Conservation (phyloP, 306 rosid genomes). For the Casuarina equisetifolia region DNA sequence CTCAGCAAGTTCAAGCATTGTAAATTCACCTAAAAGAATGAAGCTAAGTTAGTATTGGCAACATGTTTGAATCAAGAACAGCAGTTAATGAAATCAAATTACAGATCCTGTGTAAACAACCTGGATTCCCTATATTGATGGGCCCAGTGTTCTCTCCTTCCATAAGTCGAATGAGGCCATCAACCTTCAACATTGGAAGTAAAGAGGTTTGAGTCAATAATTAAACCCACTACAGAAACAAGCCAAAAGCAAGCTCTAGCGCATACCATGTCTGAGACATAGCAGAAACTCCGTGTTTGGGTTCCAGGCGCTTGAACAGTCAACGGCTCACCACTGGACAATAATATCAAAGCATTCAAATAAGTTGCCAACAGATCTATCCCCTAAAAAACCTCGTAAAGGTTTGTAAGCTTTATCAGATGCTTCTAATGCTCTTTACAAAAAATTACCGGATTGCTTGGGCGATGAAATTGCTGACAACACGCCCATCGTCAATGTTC, state of each 20-base stretch:
- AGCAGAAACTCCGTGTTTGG: slow-evolving; percentile 88
- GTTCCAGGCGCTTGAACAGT: slow-evolving; percentile 86
- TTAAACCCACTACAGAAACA: not conserved
- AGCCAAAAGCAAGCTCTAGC: slow-evolving; percentile 1
- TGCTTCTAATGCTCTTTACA: not conserved
- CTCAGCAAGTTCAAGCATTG: slow-evolving; percentile 92
- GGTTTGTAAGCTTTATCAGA: not conserved
- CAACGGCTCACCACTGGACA: slow-evolving; percentile 65
- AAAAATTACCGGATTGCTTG: slow-evolving; percentile 82
- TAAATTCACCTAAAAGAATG: slow-evolving; percentile 77
- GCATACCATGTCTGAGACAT: slow-evolving; percentile 73
- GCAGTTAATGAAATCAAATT: not conserved
- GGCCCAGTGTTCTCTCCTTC: slow-evolving; percentile 75
- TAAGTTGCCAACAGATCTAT: no score
- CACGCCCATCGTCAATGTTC: slow-evolving; percentile 99
- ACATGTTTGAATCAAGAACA: not conserved
- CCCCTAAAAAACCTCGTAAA: not conserved
- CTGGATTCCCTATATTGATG: slow-evolving; percentile 90
- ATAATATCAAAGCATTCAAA: not conserved
- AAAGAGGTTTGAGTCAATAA: not conserved
- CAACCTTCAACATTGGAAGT: slow-evolving; percentile 49
- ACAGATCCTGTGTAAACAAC: slow-evolving; percentile 27
- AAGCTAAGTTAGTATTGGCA: not conserved
- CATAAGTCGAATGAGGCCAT: slow-evolving; percentile 84
- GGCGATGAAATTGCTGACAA: slow-evolving; percentile 95